Conservation (phyloP, 257 asterid species). For the Solanum appendiculatum region DNA sequence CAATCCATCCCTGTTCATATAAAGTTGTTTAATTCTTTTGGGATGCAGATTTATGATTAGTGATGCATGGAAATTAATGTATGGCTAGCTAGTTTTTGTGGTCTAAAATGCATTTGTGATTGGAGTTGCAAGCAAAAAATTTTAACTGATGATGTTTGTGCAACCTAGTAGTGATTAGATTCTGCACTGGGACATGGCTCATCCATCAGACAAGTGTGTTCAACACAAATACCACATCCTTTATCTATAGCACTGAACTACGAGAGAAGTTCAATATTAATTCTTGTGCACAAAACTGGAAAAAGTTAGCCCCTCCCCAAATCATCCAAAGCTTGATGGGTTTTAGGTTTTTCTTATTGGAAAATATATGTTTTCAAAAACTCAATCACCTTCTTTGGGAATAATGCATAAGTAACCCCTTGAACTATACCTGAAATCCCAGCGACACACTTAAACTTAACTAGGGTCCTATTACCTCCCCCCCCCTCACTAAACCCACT, state of each 20-base stretch:
- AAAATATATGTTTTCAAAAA: no score
- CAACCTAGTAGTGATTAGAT: neutral
- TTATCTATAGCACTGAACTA: no score
- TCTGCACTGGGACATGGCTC: neutral
- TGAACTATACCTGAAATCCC: no score
- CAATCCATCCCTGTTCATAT: neutral
- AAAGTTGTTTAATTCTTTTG: neutral
- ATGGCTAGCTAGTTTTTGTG: neutral
- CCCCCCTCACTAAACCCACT: no score
- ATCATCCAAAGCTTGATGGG: neutral
- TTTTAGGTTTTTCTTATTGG: neutral
- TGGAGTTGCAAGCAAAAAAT: constrained; percentile 29
- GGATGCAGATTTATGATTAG: neutral
- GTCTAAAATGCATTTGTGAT: constrained; percentile 1
- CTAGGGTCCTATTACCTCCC: no score
- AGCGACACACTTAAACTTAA: no score
- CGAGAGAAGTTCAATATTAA: no score
- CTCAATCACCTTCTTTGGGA: no score
- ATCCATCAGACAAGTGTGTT: neutral
- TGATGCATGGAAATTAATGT: neutral
- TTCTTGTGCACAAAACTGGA: neutral
- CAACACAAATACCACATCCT: neutral
- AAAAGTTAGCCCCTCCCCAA: neutral
- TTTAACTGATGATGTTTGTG: constrained; percentile 29
- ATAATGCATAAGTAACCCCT: no score